Conservation (phyloP, 140 eudicot genomes). For the Anethum foeniculum region DNA sequence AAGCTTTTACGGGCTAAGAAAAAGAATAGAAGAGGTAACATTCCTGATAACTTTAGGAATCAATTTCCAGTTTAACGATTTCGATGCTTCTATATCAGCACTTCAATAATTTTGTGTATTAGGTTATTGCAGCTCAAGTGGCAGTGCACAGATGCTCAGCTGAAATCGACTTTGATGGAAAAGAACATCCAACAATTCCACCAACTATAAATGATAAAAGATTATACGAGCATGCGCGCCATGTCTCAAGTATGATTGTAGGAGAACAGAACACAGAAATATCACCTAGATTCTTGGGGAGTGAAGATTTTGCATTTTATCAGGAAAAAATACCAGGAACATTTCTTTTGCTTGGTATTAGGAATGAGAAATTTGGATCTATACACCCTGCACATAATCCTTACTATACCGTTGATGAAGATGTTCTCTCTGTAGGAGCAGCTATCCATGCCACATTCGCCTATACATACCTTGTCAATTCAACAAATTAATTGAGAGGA, state of each 20-base stretch:
- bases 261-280: constrained; percentile 31
- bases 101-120: background rate
- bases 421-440: constrained; percentile 67
- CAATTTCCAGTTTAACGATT: background rate
- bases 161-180: constrained; percentile 40
- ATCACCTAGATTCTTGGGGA: constrained; percentile 40
- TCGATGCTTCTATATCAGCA: background rate
- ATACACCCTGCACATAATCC: constrained; percentile 59
- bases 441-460: constrained; percentile 73
- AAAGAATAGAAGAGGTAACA: constrained; percentile 57
- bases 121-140: constrained; percentile 56
- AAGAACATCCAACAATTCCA: constrained; percentile 41
- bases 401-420: constrained; percentile 47
- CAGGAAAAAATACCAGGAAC: constrained; percentile 48
- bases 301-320: constrained; percentile 67
- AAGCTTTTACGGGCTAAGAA: constrained; percentile 41
- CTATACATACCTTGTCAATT: constrained; percentile 34
- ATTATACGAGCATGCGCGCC: constrained; percentile 41
- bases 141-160: constrained; percentile 51
- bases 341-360: constrained; percentile 43
- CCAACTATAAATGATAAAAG: constrained; percentile 47
- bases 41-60: background rate
- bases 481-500: too few species aligned
- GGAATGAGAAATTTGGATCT: constrained; percentile 33
- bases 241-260: constrained; percentile 35